Conservation (phyloP, 768 basidiomycete genomes). For the Sarcodon sp. region DNA sequence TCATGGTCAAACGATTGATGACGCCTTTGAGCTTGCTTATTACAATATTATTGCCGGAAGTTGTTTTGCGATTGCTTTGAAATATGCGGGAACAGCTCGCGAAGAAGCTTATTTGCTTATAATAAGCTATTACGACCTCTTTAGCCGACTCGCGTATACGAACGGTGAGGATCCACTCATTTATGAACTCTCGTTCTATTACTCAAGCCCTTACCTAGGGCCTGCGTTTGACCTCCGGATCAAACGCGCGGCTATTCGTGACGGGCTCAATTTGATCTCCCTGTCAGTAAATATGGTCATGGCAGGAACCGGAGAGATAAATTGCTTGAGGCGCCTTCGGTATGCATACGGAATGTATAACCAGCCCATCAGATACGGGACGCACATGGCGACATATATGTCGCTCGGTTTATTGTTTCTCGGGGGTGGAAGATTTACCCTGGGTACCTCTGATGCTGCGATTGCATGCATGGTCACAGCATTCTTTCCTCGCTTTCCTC, state of each 20-base stretch:
- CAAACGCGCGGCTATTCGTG: constrained; percentile 75
- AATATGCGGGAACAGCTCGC: constrained; percentile 88
- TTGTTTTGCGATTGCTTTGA: constrained; percentile 85
- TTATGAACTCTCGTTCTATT: constrained; percentile 1
- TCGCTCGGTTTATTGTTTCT: constrained; percentile 88
- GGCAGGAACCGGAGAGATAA: constrained; percentile 94
- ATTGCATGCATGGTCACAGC: constrained; percentile 83
- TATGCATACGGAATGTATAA: constrained; percentile 84
- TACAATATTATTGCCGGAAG: constrained; percentile 85
- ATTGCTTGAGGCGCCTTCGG: constrained; percentile 74
- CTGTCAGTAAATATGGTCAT: constrained; percentile 86
- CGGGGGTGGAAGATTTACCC: constrained; percentile 82
- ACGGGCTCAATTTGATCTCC: constrained; percentile 80
- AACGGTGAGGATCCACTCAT: constrained; percentile 34
- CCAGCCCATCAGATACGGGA: constrained; percentile 66
- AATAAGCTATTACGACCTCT: constrained; percentile 70
- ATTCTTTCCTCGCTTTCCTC: constrained; percentile 85
- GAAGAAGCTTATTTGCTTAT: constrained; percentile 81
- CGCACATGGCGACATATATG: constrained; percentile 83
- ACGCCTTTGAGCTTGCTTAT: constrained; percentile 78
- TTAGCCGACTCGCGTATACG: constrained; percentile 56
- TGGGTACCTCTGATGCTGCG: constrained; percentile 86
- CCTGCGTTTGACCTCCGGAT: constrained; percentile 80
- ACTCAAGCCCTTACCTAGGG: constrained; percentile 25
- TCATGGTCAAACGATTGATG: constrained; percentile 38